phyloP scores from a whole-genome alignment of 2,329 filamentous ascomycete species.

The Emergomyces africanus region DNA sequence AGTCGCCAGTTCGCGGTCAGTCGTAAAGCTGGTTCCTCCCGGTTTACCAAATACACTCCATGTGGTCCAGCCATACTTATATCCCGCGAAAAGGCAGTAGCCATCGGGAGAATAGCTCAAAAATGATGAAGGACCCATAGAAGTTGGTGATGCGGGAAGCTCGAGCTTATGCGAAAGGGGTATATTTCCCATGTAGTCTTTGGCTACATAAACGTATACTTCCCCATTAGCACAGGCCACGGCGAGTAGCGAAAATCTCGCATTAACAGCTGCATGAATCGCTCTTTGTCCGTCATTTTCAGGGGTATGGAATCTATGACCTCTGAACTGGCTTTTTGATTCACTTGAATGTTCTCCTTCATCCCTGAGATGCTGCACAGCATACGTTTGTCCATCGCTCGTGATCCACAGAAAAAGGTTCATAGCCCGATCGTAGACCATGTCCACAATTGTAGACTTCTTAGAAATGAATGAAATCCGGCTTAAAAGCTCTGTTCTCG shows the following conservation, averaged over 20 bases:
- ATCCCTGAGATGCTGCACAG: conserved; percentile 58
- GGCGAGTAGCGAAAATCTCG: conserved; percentile 84
- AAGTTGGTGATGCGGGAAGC: conserved; percentile 52
- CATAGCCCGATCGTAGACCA: conserved; percentile 94
- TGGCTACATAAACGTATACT: conserved; percentile 80
- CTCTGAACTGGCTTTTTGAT: conserved; percentile 63
- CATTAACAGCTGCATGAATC: conserved; percentile 72
- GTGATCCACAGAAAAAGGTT: conserved; percentile 90
- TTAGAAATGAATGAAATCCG: conserved; percentile 78
- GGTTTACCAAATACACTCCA: conserved; percentile 97
- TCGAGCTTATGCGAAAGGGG: conserved; percentile 69
- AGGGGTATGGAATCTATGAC: conserved; percentile 79
- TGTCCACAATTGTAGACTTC: conserved; percentile 62
- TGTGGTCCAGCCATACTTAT: conserved; percentile 81
- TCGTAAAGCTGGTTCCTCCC: conserved; percentile 69
- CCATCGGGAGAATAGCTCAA: conserved; percentile 87
- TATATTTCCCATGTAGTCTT: conserved; percentile 88
- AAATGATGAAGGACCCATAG: conserved; percentile 59
- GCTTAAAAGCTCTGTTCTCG: conserved; percentile 77
- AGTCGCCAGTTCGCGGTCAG: conserved; percentile 50
- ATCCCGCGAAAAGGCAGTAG: conserved; percentile 90
- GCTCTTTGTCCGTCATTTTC: conserved; percentile 48
- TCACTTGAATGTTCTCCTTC: conserved; percentile 31
- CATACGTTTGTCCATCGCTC: conserved; percentile 74
- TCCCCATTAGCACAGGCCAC: conserved; percentile 69